Base-by-base conservation (phyloP, 805 yeast species). In the Yarrowia sp. region DNA sequence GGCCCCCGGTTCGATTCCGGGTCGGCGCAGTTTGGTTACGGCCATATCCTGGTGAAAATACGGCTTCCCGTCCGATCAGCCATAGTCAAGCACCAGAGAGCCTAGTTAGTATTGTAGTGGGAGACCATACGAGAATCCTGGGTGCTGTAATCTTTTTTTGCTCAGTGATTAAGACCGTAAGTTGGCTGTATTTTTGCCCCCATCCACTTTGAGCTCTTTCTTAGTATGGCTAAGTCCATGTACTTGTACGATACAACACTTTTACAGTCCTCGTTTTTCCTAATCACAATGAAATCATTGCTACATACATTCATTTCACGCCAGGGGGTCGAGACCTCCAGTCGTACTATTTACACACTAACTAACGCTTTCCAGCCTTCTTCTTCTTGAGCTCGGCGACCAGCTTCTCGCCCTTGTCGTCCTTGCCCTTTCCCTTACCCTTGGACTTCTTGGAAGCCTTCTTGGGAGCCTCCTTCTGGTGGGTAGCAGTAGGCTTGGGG, bases 391-490 rank as follows among this genome's bases (percentile, higher is more conserved):
- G 61, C 46, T 54, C 61, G 17, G 61, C 61, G 9, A 54, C 61
- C 44, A 54, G 22, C 61, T 54, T 54, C 61, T 54, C 61, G 24
- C 61, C 46, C 66, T 59, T 61, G 16, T 58, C 51, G 28, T 33
- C 33, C 62, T 41, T 52, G 40, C 58, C 51, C 67, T 68, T 63
- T 30, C 41, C 62, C 91, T 74, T 85, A 86, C 81, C 79, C 40
- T 81, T 75, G 48, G 32, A 5, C 46, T 73, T 70, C 26, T 74
- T 73, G 16, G 72, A 9, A 14, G 44, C 68, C 66, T 77, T 79
- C 67, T 72, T 69, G 67, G 76, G 43, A 16, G 33, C 24, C 24
- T 49, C 48, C 28, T 43, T 24, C 33, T 64, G 52, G 19, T 63
- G 52, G 21, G 48, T 43, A 19, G 46, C 56, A 19, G 46, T 32